Percentiles rank a stretch among this genome's conserved stretches.
Evolutionary conservation across 352 stramenopile species (phyloP).

Genomic region (Phytophthora citrophthora): DNA sequence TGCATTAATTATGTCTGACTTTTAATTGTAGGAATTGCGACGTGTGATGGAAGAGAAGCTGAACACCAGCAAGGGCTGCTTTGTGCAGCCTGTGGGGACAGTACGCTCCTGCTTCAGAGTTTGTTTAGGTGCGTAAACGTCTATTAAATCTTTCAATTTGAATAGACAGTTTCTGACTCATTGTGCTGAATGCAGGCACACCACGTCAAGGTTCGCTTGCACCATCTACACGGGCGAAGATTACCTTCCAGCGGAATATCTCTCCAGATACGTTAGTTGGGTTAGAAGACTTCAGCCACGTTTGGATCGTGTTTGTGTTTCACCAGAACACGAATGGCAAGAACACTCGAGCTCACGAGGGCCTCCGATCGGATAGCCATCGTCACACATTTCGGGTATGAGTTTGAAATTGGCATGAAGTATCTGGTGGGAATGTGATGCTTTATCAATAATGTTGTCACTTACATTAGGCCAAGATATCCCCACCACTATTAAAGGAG

Average conservation of each 20-base stretch:
- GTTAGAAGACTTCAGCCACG: constrained; percentile 81
- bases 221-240: constrained; percentile 67
- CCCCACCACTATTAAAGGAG: constrained; percentile 72
- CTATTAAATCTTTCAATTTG: not conserved
- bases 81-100: constrained; percentile 78
- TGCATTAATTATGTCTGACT: constrained; percentile 4
- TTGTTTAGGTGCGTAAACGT: constrained; percentile 47
- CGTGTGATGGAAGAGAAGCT: constrained; percentile 79
- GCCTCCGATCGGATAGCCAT: constrained; percentile 75
- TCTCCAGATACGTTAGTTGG: constrained; percentile 78
- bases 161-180: not conserved
- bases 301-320: constrained; percentile 92
- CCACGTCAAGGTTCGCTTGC: constrained; percentile 86
- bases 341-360: constrained; percentile 66
- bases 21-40: constrained; percentile 57
- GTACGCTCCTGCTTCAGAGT: constrained; percentile 83
- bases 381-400: constrained; percentile 66
- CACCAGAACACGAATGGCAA: constrained; percentile 92
- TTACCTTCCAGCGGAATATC: constrained; percentile 83
- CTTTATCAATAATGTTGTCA: not conserved
- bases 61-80: constrained; percentile 76
- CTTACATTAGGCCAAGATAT: constrained; percentile 64
- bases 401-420: not conserved
- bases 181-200: constrained; percentile 48
- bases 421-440: not conserved